Evolutionary conservation across 2,329 filamentous ascomycete species (phyloP), one percentile per base, ranked within the genome.

Genomic region (Septoria petroselini): DNA sequence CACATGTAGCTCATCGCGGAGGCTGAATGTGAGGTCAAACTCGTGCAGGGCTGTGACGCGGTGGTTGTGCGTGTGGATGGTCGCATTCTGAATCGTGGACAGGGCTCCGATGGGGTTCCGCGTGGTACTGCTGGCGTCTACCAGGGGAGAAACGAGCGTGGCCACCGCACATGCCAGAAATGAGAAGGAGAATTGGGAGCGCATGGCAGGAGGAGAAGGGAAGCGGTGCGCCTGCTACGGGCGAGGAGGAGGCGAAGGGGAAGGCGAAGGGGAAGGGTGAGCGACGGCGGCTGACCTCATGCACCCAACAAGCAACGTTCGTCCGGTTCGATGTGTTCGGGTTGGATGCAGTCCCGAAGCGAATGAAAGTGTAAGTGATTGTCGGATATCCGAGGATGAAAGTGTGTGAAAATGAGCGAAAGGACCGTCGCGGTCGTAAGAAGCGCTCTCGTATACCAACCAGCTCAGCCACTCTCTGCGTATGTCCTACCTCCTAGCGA

Each of bases 1-100:
- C 62, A 97, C 76, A 59, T 82, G 80, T 57, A 90, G 79, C 53
- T 78, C 73, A 45, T 79, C 76, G 53, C 80, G 74, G 29, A 95
- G 73, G 50, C 81, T 76, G 68, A 98, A 96, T 23, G 81, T 84
- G 54, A 98, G 74, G 62, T 95, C 88, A 69, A 98, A 98, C 17
- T 82, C 75, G 11, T 90, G 91, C 49, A 86, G 75, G 41, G 90
- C 84, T 65, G 93, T 84, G 39, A 95, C 81, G 52, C 85, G 83
- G 66, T 88, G 82, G 38, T 85, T 86, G 12, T 85, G 83, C 0
- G 90, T 88, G 63, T 88, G 82, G 58, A 98, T 85, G 53, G 82
- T 77, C 25, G 86, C 79, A 65, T 90, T 80, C 54, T 91, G 83
- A 58, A 96, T 72, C 39, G 82, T 75, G 9, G 84, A 83, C 41